Conservation (phyloP, 2,329 filamentous ascomycete species). For the Trichoderma atroviride region DNA sequence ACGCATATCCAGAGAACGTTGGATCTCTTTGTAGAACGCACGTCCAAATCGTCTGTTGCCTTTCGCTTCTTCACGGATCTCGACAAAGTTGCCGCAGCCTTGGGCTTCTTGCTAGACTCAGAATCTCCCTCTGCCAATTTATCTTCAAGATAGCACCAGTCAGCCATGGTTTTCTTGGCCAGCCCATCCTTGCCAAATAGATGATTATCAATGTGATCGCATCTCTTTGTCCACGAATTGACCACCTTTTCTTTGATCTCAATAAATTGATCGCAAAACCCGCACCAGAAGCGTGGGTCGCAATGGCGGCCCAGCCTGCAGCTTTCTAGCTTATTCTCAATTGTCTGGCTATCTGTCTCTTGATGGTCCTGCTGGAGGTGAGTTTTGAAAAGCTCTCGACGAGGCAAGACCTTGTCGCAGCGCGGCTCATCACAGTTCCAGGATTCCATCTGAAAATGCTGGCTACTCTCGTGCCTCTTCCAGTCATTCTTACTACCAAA, state of each 20-base stretch:
- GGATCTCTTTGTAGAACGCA: background rate
- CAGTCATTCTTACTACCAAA: conserved; percentile 96
- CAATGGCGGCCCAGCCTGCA: conserved; percentile 67
- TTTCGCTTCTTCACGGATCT: conserved; percentile 5
- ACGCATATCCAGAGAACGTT: conserved; percentile 38
- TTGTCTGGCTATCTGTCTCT: conserved; percentile 30
- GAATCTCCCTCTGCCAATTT: conserved; percentile 1
- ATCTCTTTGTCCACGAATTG: conserved; percentile 60
- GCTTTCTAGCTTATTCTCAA: conserved; percentile 51
- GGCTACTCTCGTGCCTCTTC: conserved; percentile 85
- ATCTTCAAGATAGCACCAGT: conserved; percentile 55
- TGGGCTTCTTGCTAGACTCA: background rate
- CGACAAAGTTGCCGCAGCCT: background rate
- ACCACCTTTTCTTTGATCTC: conserved; percentile 43
- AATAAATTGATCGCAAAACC: conserved; percentile 69
- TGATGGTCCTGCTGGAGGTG: conserved; percentile 62
- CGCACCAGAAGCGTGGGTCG: conserved; percentile 79
- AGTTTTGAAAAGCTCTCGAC: conserved; percentile 59
- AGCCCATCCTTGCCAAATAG: conserved; percentile 56
- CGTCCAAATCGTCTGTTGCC: background rate
- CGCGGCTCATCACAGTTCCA: conserved; percentile 67
- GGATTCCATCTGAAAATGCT: conserved; percentile 71
- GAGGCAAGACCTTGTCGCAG: conserved; percentile 64
- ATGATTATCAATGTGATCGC: conserved; percentile 76
- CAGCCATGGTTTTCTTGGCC: conserved; percentile 49